Percentiles rank a stretch among this genome's conserved stretches.
Evolutionary conservation across 2,329 filamentous ascomycete genomes (phyloP).

Genomic region (Colletotrichum sp.): DNA sequence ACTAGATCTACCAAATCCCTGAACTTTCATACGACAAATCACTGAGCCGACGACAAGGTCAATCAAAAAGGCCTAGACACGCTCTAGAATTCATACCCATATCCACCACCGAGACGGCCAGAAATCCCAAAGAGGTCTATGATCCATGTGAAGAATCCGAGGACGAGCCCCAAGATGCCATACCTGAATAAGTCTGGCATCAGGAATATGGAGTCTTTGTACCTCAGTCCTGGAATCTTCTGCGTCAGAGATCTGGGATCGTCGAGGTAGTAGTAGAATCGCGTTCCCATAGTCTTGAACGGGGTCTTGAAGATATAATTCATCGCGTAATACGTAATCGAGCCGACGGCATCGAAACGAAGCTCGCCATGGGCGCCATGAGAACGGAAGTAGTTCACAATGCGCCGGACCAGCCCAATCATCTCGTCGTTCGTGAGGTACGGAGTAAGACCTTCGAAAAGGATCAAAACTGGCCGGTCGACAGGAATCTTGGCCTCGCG

Average conservation of each 20-base stretch:
- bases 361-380: slow-evolving; percentile 26
- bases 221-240: background rate
- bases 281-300: slow-evolving; percentile 7
- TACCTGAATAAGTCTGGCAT: background rate
- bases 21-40: background rate
- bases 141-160: slow-evolving; percentile 3
- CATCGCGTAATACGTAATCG: background rate
- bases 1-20: fast-evolving
- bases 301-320: background rate
- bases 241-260: background rate
- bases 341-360: slow-evolving; percentile 5
- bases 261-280: background rate
- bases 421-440: slow-evolving; percentile 31
- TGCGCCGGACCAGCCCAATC: slow-evolving; percentile 25
- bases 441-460: slow-evolving; percentile 36
- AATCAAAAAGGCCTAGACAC: fast-evolving
- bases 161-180: background rate
- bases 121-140: background rate
- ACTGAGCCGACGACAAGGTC: background rate
- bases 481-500: slow-evolving; percentile 26
- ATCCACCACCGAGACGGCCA: background rate
- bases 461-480: slow-evolving; percentile 33
- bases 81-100: slow-evolving; percentile 4
- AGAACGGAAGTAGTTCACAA: slow-evolving; percentile 28
- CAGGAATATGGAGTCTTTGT: slow-evolving; percentile 2